Evolutionary conservation across 2,329 filamentous ascomycete species (phyloP), one percentile per base, ranked within the genome.

Genomic region (Xylariaceae sp.): DNA sequence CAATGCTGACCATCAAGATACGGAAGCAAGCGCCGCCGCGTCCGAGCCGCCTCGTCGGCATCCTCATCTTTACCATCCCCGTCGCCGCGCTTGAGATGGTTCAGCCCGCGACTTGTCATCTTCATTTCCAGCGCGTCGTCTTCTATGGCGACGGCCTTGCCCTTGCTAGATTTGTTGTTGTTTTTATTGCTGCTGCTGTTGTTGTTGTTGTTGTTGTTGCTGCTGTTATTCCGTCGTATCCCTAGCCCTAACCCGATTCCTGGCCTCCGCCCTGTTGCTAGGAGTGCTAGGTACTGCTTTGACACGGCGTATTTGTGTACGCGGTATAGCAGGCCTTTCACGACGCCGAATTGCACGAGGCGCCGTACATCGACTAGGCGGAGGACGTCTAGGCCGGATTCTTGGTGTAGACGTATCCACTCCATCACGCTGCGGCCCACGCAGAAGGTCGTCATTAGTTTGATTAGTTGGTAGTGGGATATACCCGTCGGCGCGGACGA

Each of bases 341-440:
- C 95, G 55, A 96, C 81, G 53, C 92, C 94, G 66, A 97, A 99
- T 55, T 95, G 95, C 59, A 97, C 89, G 59, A 99, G 86, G 26
- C 94, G 86, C 12, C 94, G 84, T 51, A 96, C 84, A 69, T 99
- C 94, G 53, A 99, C 84, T 65, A 86, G 86, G 12, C 80, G 76
- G 8, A 96, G 78, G 37, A 88, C 78, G 54, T 84, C 78, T 57
- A 85, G 77, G 0, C 81, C 83, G 43, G 76, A 74, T 39, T 86
- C 81, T 61, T 84, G 80, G 70, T 95, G 88, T 30, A 85, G 77
- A 54, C 88, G 79, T 61, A 94, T 85, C 89, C 91, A 97, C 68
- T 92, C 88, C 66, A 87, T 87, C 12, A 97, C 79, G n/a, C 85
- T 88, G 48, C 89, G 83, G 36, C 91, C 90, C 44, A 91, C 89